Base-by-base conservation (phyloP, 23 red algal genomes). In the Gracilariopsis chorda region DNA sequence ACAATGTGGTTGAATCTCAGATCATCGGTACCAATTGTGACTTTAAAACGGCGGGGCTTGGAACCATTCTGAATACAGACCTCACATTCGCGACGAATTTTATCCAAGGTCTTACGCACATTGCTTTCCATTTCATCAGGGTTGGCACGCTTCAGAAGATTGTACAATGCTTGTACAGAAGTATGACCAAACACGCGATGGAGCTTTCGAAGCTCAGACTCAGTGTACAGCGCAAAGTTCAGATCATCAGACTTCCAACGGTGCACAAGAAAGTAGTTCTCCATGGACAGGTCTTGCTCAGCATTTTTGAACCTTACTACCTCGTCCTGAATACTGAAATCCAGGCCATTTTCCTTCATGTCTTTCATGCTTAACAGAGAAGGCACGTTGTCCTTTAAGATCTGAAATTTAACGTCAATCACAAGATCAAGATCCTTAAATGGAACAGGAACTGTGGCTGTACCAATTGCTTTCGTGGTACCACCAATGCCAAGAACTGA, bases 281-380 rank as follows among this genome's bases (percentile, higher is more conserved):
- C 51, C 51, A 83, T 58, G 13, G 33, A 33, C 21, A 64, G 49
- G 23, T 37, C 33, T 5, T 83, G 79, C 23, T 27, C 24, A 27
- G 36, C 51, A 17, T 40, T 25, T 30, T 46, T 65, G 7, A 64
- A 46, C 9, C 32, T 32, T 7, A 86, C 37, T 14, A 32, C 1
- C 55, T 60, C 49, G 12, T 88, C 62, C 20, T 88, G 84, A 23
- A 77, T 67, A 17, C 47, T 76, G 28, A 76, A 49, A 21, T 88
- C 65, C 16, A 88, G 21, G 11, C 84, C 47, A 48, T 76, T 59
- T 4, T 88, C 62, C 39, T 60, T 77, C 84, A 77, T 88, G 84
- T 88, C 64, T n/a, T 40, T 75, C 45, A 88, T 73, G 16, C 67
- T 59, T 6, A 76, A 67, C 62, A 88, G 39, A 19, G 84, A 58